A percentile compares a stretch with the other conserved stretches of the same genome.
Evolutionary conservation across 331 rosid species (phyloP).

Genomic region (Phaseolus coccineus): DNA sequence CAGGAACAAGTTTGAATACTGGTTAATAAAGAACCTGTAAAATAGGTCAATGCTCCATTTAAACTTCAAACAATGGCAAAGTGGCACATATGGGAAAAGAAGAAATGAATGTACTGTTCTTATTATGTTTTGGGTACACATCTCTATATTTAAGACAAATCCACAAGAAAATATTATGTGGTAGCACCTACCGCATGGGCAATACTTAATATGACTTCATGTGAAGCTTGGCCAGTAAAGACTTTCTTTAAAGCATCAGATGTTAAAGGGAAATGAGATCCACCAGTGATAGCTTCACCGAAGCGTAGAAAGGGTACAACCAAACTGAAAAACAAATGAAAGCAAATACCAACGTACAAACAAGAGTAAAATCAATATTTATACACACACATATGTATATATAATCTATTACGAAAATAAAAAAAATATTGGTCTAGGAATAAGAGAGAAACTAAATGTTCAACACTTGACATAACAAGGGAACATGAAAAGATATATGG

Average conservation of each 20-base stretch:
- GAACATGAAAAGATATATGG: too few relatives aligned
- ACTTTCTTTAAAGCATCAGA: conserved; percentile 87
- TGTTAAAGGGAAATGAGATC: conserved; percentile 85
- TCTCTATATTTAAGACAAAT: not conserved
- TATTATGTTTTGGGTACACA: not conserved
- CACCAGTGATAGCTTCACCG: conserved; percentile 81
- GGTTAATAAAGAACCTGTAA: not conserved
- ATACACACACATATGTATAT: too few relatives aligned
- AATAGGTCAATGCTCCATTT: not conserved
- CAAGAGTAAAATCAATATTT: not conserved
- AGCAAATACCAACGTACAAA: not conserved
- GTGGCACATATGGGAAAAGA: not conserved
- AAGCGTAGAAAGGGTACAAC: conserved; percentile 91
- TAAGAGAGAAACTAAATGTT: too few relatives aligned
- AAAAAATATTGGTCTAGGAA: not conserved
- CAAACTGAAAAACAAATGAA: conserved; percentile 58
- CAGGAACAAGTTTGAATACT: too few relatives aligned
- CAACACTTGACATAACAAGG: too few relatives aligned
- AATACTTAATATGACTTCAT: conserved; percentile 71
- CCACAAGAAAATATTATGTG: conserved; percentile 21
- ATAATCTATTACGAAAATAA: not conserved
- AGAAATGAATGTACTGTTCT: not conserved
- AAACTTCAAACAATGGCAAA: not conserved
- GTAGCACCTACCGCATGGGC: conserved; percentile 74
- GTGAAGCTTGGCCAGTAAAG: conserved; percentile 81